Conservation (phyloP, 83 land plant species). For the Thuja plicata region DNA sequence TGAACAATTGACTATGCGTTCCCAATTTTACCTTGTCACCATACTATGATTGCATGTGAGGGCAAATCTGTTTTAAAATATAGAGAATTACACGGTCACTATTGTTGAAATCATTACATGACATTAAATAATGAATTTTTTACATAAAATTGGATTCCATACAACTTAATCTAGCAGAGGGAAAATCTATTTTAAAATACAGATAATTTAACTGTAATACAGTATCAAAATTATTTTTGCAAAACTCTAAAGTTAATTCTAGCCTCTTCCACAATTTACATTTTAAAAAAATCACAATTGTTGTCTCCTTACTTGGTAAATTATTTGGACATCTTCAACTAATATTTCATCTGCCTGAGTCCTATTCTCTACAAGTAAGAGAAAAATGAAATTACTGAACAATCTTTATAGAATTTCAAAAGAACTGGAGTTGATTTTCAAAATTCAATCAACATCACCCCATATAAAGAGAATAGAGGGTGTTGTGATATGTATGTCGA, state of each 20-base stretch:
- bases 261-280: background rate
- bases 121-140: too few species aligned
- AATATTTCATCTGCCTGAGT: constrained; percentile 1
- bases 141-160: too few species aligned
- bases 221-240: background rate
- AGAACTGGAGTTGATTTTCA: background rate
- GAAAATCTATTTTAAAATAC: too few species aligned
- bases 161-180: too few species aligned
- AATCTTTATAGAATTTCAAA: background rate
- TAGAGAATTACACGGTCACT: too few species aligned
- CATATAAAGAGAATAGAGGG: constrained; percentile 62
- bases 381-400: background rate
- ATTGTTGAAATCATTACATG: too few species aligned
- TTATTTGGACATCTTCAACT: constrained; percentile 4
- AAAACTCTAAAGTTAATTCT: background rate
- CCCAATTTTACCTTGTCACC: too few species aligned
- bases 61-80: too few species aligned
- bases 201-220: too few species aligned
- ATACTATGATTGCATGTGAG: too few species aligned
- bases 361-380: constrained; percentile 19
- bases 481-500: constrained; percentile 28
- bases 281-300: background rate
- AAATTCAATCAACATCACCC: constrained; percentile 17
- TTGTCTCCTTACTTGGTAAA: background rate
- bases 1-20: too few species aligned